Evolutionary conservation across 352 stramenopile species (phyloP).

Genomic region (Phytophthora citricola): DNA sequence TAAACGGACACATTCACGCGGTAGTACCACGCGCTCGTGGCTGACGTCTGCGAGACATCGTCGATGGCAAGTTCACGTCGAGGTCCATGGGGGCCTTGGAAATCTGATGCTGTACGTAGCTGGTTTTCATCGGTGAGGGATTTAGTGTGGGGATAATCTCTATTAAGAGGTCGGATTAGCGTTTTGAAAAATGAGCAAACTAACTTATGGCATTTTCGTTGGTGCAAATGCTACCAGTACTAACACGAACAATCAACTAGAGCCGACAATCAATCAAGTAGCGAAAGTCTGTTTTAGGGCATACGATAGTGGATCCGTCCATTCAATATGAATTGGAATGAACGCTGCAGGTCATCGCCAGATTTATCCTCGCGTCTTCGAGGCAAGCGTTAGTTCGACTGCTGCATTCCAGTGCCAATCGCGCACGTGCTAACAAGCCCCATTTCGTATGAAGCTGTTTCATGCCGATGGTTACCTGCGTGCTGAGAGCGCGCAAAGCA

Average conservation of each 20-base stretch:
- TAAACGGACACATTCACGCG: constrained; percentile 60
- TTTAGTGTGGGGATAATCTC: neutral
- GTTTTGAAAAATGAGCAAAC: constrained; percentile 17
- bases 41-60: constrained; percentile 45
- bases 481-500: neutral
- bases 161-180: neutral
- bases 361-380: constrained; percentile 6
- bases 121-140: constrained; percentile 1
- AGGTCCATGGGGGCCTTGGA: constrained; percentile 1
- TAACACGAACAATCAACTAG: constrained; percentile 1
- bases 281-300: constrained; percentile 14
- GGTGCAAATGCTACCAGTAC: too few species aligned
- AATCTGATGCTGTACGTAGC: constrained; percentile 12
- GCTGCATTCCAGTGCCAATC: constrained; percentile 22
- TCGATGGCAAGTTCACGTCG: constrained; percentile 52
- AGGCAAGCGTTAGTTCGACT: constrained; percentile 13
- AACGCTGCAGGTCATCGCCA: neutral
- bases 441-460: neutral
- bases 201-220: too few species aligned
- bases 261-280: constrained; percentile 25
- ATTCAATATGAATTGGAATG: constrained; percentile 22
- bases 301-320: constrained; percentile 11
- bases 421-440: constrained; percentile 16
- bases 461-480: neutral
- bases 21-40: constrained; percentile 66